Percentiles rank a stretch among this genome's conserved stretches.
Conservation (phyloP, 805 yeast genomes). For the Dipodascopsis uninucleata region DNA sequence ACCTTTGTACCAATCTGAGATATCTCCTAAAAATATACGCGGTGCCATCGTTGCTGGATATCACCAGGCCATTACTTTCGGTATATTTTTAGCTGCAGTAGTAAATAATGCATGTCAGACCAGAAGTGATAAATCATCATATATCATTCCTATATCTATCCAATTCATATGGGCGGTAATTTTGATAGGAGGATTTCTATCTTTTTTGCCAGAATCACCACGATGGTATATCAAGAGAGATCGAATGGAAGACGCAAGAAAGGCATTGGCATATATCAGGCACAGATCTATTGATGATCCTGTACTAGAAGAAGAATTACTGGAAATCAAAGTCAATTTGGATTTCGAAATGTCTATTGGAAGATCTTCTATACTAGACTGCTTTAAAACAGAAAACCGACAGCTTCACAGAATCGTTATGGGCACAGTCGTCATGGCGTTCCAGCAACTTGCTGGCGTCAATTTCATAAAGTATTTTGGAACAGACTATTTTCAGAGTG, state of each 20-base stretch:
- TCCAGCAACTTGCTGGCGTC: conserved; percentile 88
- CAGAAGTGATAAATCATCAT: conserved; percentile 52
- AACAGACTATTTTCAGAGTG: conserved; percentile 70
- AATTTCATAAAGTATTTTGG: conserved; percentile 89
- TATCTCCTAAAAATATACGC: conserved; percentile 72
- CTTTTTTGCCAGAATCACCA: conserved; percentile 73
- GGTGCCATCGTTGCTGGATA: conserved; percentile 74
- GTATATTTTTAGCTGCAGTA: conserved; percentile 65
- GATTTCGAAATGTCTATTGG: conserved; percentile 41
- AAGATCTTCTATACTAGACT: conserved; percentile 14
- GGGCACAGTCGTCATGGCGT: conserved; percentile 67
- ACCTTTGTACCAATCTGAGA: conserved; percentile 75
- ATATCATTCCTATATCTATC: conserved; percentile 71
- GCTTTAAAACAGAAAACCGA: conserved; percentile 33
- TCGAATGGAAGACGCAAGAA: conserved; percentile 52
- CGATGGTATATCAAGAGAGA: conserved; percentile 62
- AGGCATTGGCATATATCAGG: conserved; percentile 49
- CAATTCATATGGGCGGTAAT: conserved; percentile 63
- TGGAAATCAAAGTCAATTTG: conserved; percentile 48
- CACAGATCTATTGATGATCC: conserved; percentile 44
- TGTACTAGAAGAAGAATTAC: conserved; percentile 44
- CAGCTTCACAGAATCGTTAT: conserved; percentile 46
- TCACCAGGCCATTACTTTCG: conserved; percentile 72
- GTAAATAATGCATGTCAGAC: conserved; percentile 65
- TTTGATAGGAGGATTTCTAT: conserved; percentile 55